Evolutionary conservation across 1,284 basidiomycete species (phyloP), one percentile per base, ranked within the genome.

Genomic region (Rhizoctonia solani): DNA sequence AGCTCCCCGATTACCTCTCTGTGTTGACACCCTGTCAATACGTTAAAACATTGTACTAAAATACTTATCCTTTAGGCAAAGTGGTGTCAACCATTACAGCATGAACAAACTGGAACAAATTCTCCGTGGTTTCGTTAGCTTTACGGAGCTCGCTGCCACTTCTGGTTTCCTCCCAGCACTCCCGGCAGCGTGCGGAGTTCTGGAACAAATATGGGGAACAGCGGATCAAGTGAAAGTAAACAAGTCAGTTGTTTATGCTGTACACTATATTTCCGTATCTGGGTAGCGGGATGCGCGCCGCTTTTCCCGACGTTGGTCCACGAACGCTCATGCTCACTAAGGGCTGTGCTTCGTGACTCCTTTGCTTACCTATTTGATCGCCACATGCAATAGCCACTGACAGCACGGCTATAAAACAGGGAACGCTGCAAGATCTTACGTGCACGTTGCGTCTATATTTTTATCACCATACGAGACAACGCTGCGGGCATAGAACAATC

Each of bases 391-490:
- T 59, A n/a, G 30, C n/a, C 21, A 61, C 58, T 61, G 46, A 61
- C 58, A 47, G 42, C 19, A 8, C 16, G 1, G 14, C 27, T 23
- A 21, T 6, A n/a, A n/a, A 37, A 61, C 50, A 61, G 58, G 21
- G 58, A 61, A 32, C 58, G 58, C 21, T 61, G 58, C 46, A 61
- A 61, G 32, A 34, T 61, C 9, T 29, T 61, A 16, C 58, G 58
- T 14, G 44, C 58, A 5, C 58, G 58, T 19, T 61, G 58, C 46
- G 46, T 61, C 25, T 61, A 50, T 23, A 61, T 49, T 13, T 61
- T 61, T 32, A 61, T 61, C n/a, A 50, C 46, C 9, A 61, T 61
- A 16, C 58, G 58, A 50, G 58, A 61, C 46, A 49, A 61, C 58
- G 58, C 58, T 1, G 9, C 2, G 13, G 58, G 58, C 2, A 44